Base-by-base conservation (phyloP, 2,329 filamentous ascomycete species). In the Pestalotiopsis fici region DNA sequence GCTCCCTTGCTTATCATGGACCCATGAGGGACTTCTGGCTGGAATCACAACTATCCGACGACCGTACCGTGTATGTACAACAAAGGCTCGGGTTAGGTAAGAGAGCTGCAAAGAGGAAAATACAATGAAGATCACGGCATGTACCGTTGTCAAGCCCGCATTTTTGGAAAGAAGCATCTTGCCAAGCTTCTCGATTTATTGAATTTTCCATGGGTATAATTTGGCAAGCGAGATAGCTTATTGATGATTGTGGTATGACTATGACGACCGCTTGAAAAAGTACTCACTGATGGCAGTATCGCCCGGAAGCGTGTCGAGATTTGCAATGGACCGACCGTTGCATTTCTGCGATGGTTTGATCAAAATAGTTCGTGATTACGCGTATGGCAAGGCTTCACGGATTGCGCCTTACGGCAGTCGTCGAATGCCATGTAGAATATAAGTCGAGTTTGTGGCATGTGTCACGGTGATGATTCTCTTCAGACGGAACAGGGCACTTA, bases 131-230 rank as follows among this genome's bases (percentile, higher is more conserved):
- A 60, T 60, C 57, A 18, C 28, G 57, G 13, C n/a, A 37, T 39
- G 28, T 60, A 37, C 57, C 11, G 5, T 37, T 57, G 55, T 57
- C 18, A 31, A 57, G 23, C n/a, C 55, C 23, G 55, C 55, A 27
- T 31, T 27, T 27, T n/a, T 37, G n/a, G 31, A 60, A 37, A 60
- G 57, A 60, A 60, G 57, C 57, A 60, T 60, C 27, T 35, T 37
- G 57, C 31, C 57, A 60, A 60, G 57, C 57, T 60, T 57, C 23
- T 27, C 21, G 55, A 13, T n/a, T 50, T 57, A 57, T 57, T 57
- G 55, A 35, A 31, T 60, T 60, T 5, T 60, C 5, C 27, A 57
- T 57, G 55, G 55, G 55, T 57, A 57, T 27, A 57, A 57, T 57
- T 18, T 57, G 55, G 27, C 55, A 57, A 57, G 55, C 55, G 55